These are phyloP conservation scores for Mycena venus DNA, from an alignment of 768 basidiomycete species.

Conservation along the genomic window DNA sequence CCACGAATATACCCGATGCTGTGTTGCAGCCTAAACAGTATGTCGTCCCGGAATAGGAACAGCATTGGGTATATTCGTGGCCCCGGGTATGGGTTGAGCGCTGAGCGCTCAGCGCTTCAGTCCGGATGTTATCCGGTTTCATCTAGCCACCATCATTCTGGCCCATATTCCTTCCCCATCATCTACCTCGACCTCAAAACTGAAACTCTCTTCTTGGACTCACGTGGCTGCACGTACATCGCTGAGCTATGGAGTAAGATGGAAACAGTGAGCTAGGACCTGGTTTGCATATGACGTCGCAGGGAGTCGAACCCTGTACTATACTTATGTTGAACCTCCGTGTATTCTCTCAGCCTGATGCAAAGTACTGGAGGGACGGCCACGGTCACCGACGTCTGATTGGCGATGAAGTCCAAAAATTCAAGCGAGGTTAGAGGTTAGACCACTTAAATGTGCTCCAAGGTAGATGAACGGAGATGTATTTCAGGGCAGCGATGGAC, in stretches of 20 bases:
- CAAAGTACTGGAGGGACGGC: neutral
- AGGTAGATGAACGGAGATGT: too few species aligned
- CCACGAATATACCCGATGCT: neutral
- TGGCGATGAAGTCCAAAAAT: too few species aligned
- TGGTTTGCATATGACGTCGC: too few species aligned
- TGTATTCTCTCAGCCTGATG: neutral
- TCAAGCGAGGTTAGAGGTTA: too few species aligned
- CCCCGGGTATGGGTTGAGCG: constrained; percentile 45
- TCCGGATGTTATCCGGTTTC: constrained; percentile 97
- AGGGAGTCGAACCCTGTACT: neutral
- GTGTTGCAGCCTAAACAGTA: too few species aligned
- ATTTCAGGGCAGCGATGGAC: too few species aligned
- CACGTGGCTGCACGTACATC: too few species aligned
- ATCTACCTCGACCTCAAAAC: constrained; percentile 99
- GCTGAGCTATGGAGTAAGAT: too few species aligned
- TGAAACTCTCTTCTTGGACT: constrained; percentile 96
- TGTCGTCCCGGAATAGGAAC: too few species aligned
- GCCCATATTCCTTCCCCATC: constrained; percentile 95
- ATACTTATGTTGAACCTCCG: neutral
- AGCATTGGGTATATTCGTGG: too few species aligned
- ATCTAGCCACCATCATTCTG: constrained; percentile 94
- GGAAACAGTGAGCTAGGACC: too few species aligned
- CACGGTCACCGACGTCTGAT: neutral
- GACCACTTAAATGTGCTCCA: too few species aligned
- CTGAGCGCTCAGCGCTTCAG: constrained; percentile 96